These are phyloP conservation scores for Starmerella bombicola DNA, from an alignment of 805 yeast species.

Conservation along the genomic window DNA sequence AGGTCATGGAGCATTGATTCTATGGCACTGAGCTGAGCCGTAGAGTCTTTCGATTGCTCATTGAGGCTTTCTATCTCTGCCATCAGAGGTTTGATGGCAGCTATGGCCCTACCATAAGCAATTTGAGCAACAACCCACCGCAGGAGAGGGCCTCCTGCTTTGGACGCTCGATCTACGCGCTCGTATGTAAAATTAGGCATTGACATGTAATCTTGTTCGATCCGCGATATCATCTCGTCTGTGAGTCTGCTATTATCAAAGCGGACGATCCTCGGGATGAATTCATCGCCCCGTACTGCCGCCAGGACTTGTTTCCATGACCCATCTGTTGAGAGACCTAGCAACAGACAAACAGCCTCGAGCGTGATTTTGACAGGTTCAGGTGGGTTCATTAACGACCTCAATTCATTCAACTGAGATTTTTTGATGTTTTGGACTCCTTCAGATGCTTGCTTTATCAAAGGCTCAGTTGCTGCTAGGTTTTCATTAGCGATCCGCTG, in stretches of 20 bases:
- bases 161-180: constrained; percentile 75
- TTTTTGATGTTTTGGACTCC: constrained; percentile 91
- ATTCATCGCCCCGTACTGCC: constrained; percentile 74
- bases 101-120: constrained; percentile 57
- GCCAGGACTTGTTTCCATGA: constrained; percentile 75
- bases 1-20: constrained; percentile 71
- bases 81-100: constrained; percentile 59
- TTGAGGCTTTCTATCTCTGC: constrained; percentile 54
- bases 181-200: constrained; percentile 56
- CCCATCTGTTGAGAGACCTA: constrained; percentile 49
- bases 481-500: constrained; percentile 46
- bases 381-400: constrained; percentile 88
- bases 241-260: constrained; percentile 58
- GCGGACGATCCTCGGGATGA: constrained; percentile 66
- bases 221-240: constrained; percentile 37
- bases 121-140: constrained; percentile 87
- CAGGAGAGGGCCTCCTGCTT: constrained; percentile 85
- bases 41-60: constrained; percentile 35
- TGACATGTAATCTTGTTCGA: constrained; percentile 50
- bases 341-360: constrained; percentile 75
- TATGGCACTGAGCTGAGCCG: constrained; percentile 51
- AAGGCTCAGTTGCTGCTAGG: constrained; percentile 69
- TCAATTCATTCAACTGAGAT: constrained; percentile 76
- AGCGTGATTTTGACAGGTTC: constrained; percentile 69
- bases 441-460: constrained; percentile 66